Evolutionary conservation across 2,329 filamentous ascomycete species (phyloP).

Genomic region (Mycosphaerella sp.): DNA sequence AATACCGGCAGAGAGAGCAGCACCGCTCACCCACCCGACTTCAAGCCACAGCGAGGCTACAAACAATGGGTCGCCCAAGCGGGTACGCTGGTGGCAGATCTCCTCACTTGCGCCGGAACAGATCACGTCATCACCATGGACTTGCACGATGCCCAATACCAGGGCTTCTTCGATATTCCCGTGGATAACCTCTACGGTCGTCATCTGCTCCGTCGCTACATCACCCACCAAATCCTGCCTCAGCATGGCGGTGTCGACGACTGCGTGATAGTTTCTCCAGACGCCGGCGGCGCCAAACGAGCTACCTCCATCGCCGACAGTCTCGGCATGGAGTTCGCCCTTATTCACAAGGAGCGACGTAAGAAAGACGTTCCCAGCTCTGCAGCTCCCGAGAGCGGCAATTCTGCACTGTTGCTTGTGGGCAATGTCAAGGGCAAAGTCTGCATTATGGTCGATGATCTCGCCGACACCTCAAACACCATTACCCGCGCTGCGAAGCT

Average conservation of each 20-base stretch:
- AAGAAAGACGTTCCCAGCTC: conserved; percentile 47
- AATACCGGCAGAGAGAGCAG: conserved; percentile 33
- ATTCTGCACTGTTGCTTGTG: conserved; percentile 84
- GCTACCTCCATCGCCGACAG: conserved; percentile 92
- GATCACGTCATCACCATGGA: conserved; percentile 99
- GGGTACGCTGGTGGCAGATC: conserved; percentile 86
- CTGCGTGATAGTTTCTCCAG: conserved; percentile 82
- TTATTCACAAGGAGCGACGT: conserved; percentile 97
- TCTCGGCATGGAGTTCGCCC: conserved; percentile 87
- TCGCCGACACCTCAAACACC: conserved; percentile 94
- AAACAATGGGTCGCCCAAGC: conserved; percentile 99
- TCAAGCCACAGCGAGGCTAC: conserved; percentile 83
- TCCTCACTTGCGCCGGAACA: conserved; percentile 89
- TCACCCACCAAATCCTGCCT: conserved; percentile 74
- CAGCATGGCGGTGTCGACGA: conserved; percentile 54
- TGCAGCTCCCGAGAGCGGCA: conserved; percentile 7
- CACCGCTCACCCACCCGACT: conserved; percentile 49
- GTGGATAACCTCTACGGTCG: conserved; percentile 95
- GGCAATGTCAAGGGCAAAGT: conserved; percentile 74
- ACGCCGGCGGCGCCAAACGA: conserved; percentile 93
- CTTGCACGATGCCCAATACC: conserved; percentile 90
- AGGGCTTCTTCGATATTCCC: conserved; percentile 97
- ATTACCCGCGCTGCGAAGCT: conserved; percentile 94
- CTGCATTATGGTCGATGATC: conserved; percentile 87
- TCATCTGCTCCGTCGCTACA: conserved; percentile 61